These are phyloP conservation scores for Aegilops umbellulata DNA, from an alignment of 176 grass and related monocot genomes.

Conservation along the genomic window DNA sequence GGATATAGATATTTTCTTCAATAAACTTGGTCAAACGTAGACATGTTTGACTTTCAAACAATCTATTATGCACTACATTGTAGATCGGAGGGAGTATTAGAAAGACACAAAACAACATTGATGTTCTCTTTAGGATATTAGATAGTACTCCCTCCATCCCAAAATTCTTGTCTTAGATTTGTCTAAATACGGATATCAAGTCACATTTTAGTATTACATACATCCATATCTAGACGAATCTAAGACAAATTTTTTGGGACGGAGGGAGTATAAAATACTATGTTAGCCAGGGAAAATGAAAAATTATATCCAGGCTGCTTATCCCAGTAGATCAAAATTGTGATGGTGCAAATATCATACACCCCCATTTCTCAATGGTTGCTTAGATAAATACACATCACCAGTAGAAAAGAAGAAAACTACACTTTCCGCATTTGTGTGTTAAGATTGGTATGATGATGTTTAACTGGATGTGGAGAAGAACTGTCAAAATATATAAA, in stretches of 20 bases:
- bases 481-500: not conserved
- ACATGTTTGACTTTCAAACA: too few relatives aligned
- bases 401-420: not conserved
- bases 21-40: too few relatives aligned
- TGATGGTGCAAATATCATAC: not conserved
- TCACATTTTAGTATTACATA: too few relatives aligned
- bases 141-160: too few relatives aligned
- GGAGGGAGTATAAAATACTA: not conserved
- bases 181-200: too few relatives aligned
- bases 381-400: not conserved
- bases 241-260: too few relatives aligned
- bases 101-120: not conserved
- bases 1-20: too few relatives aligned
- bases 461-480: not conserved
- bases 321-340: not conserved
- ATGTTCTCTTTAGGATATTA: not conserved
- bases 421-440: not conserved
- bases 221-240: too few relatives aligned
- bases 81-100: too few relatives aligned
- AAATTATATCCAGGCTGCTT: not conserved
- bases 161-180: too few relatives aligned
- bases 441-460: not conserved
- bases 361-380: not conserved
- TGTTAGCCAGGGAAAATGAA: not conserved
- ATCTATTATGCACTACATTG: too few relatives aligned